Evolutionary conservation across 2,329 filamentous ascomycete species (phyloP), one percentile per base, ranked within the genome.

Genomic region (Aspergillus tubingensis): DNA sequence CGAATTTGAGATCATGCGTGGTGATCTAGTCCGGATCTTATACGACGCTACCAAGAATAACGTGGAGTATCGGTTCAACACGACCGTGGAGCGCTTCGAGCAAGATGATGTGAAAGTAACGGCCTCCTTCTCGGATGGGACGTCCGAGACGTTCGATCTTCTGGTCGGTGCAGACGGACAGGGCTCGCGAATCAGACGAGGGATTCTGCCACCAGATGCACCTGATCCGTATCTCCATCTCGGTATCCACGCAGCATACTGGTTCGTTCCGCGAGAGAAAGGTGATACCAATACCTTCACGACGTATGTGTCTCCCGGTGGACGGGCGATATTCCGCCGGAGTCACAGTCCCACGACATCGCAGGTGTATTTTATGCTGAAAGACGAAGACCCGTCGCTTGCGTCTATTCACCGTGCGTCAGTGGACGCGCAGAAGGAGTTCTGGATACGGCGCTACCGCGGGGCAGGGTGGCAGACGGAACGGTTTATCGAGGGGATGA

Each of bases 1-100:
- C 60, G 85, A 88, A 58, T 86, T 79, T 61, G 86, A 88, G 73
- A 83, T 88, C 52, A 83, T 88, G 78, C 77, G 85, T 8, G 84
- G 82, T 0, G 82, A 86, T 55, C 67, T 88, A n/a, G 79, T 80
- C 3, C 70, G 74, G 10, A 73, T 87, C 2, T 68, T 88, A 1
- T 81, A 82, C 64, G 76, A 84, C 13, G 73, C 72, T 1, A 77
- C 72, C 4, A 38, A 74, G 32, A 62, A 69, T 5, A 56, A 67
- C 2, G 70, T 75, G 43, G 62, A 68, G 15, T 75, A 77, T 51
- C 49, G 76, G 1, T 79, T 78, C 49, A 73, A 70, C n/a, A 73
- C 68, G 30, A 64, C 64, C 1, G 53, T 71, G n/a, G 63, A 65
- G 1, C 62, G 64, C 3, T 63, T 80, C 7, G 65, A 73, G 6